Percentiles rank a stretch among this genome's conserved stretches.
Evolutionary conservation across 495 filamentous ascomycete genomes (phyloP).

Genomic region (Podospora conica): DNA sequence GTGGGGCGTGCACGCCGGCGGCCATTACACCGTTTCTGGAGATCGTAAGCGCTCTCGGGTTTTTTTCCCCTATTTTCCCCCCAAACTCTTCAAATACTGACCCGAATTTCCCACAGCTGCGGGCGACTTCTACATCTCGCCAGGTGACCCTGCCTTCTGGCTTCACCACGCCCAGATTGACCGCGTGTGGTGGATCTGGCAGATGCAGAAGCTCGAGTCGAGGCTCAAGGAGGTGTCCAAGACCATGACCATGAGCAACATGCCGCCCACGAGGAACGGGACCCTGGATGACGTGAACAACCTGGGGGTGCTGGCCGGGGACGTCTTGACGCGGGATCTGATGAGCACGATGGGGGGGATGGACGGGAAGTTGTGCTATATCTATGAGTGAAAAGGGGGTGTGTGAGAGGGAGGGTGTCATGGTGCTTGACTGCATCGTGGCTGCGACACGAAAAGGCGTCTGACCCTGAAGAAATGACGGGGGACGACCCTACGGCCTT

Average conservation of each 20-base stretch:
- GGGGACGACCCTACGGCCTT: background rate
- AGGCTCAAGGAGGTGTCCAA: constrained; percentile 27
- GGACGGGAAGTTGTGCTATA: constrained; percentile 24
- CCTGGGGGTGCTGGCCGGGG: constrained; percentile 14
- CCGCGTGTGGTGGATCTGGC: constrained; percentile 66
- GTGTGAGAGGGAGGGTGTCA: background rate
- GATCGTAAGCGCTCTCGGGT: too few species aligned
- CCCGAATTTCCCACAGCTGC: too few species aligned
- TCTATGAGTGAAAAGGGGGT: constrained; percentile 14
- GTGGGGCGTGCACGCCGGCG: constrained; percentile 55
- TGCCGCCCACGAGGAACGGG: constrained; percentile 23
- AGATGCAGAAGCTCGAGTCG: constrained; percentile 47
- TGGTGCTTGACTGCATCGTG: background rate
- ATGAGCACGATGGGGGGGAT: constrained; percentile 33
- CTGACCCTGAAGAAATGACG: background rate
- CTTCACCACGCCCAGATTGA: constrained; percentile 64
- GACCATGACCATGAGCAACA: constrained; percentile 21
- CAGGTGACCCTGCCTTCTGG: constrained; percentile 63
- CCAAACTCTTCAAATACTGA: too few species aligned
- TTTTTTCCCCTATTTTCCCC: too few species aligned
- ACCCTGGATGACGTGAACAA: constrained; percentile 22
- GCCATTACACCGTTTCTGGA: constrained; percentile 48
- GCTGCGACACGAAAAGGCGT: background rate
- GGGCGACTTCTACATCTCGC: constrained; percentile 50
- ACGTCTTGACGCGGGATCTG: constrained; percentile 29